Conservation (phyloP, 2,329 filamentous ascomycete species). For the Aspergillus sp. region DNA sequence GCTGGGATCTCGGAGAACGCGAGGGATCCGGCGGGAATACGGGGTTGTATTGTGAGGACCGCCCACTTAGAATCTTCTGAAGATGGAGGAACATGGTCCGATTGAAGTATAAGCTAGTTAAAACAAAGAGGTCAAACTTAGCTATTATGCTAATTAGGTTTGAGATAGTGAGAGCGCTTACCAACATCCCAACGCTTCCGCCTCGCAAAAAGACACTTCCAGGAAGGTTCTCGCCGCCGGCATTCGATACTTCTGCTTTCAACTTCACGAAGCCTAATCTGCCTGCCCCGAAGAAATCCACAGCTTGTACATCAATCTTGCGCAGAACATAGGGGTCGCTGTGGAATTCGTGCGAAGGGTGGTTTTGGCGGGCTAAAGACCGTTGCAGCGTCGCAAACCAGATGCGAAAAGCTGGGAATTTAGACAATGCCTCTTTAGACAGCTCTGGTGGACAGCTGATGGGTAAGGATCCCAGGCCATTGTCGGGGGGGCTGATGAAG, state of each 20-base stretch:
- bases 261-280: slow-evolving; percentile 59
- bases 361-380: slow-evolving; percentile 49
- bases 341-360: slow-evolving; percentile 52
- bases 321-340: slow-evolving; percentile 51
- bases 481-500: slow-evolving; percentile 39
- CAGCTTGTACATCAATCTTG: slow-evolving; percentile 54
- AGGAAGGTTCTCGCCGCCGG: slow-evolving; percentile 51
- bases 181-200: slow-evolving; percentile 58
- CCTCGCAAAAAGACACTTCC: slow-evolving; percentile 59
- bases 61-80: slow-evolving; percentile 48
- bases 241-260: slow-evolving; percentile 54
- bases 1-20: slow-evolving; percentile 59
- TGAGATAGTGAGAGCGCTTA: slow-evolving; percentile 26
- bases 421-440: slow-evolving; percentile 44
- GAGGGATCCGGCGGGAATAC: slow-evolving; percentile 56
- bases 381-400: slow-evolving; percentile 54
- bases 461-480: slow-evolving; percentile 32
- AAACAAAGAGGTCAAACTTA: neutral
- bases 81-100: slow-evolving; percentile 45
- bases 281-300: slow-evolving; percentile 52
- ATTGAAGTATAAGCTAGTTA: slow-evolving; percentile 54
- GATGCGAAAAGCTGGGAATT: slow-evolving; percentile 55
- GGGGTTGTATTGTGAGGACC: slow-evolving; percentile 57
- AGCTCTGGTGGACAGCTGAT: slow-evolving; percentile 48
- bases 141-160: neutral